A percentile compares a stretch with the other conserved stretches of the same genome.
These are phyloP conservation scores for Trichoderma hamatum DNA, from an alignment of 2,329 filamentous ascomycete species.

Conservation along the genomic window DNA sequence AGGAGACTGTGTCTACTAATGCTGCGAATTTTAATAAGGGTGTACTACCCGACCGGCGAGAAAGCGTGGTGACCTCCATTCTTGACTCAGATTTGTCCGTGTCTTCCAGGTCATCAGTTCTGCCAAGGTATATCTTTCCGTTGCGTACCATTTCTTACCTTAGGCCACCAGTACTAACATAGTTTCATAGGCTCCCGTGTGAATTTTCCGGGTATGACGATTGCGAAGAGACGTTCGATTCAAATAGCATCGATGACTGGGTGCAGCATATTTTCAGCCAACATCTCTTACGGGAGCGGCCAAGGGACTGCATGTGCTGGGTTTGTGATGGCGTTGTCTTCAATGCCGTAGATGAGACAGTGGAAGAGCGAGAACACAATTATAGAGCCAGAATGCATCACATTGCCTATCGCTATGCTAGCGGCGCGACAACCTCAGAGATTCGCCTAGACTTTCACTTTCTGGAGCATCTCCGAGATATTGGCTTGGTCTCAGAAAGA, in stretches of 20 bases:
- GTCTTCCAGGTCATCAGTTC: constrained; percentile 5
- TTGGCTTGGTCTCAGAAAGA: constrained; percentile 36
- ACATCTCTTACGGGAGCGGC: constrained; percentile 36
- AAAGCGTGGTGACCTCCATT: too few species aligned
- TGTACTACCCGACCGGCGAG: too few species aligned
- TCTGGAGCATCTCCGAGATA: constrained; percentile 42
- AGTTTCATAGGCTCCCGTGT: constrained; percentile 43
- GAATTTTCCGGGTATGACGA: constrained; percentile 45
- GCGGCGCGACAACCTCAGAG: constrained; percentile 31
- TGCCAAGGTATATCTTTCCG: neutral
- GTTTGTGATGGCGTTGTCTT: constrained; percentile 48
- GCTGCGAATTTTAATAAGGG: too few species aligned
- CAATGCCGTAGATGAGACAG: neutral
- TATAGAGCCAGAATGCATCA: constrained; percentile 53
- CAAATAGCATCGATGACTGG: constrained; percentile 48
- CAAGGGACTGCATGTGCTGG: constrained; percentile 48
- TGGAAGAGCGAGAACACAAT: constrained; percentile 20
- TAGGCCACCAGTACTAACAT: neutral
- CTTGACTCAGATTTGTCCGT: neutral
- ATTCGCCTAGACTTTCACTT: constrained; percentile 47
- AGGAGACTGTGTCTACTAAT: too few species aligned
- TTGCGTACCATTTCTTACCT: neutral
- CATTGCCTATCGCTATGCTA: constrained; percentile 49
- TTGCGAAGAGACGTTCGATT: constrained; percentile 46
- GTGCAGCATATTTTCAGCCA: constrained; percentile 47